Evolutionary conservation across 257 asterid genomes (phyloP), one percentile per base, ranked within the genome.

Genomic region (Forsythia viridissima): DNA sequence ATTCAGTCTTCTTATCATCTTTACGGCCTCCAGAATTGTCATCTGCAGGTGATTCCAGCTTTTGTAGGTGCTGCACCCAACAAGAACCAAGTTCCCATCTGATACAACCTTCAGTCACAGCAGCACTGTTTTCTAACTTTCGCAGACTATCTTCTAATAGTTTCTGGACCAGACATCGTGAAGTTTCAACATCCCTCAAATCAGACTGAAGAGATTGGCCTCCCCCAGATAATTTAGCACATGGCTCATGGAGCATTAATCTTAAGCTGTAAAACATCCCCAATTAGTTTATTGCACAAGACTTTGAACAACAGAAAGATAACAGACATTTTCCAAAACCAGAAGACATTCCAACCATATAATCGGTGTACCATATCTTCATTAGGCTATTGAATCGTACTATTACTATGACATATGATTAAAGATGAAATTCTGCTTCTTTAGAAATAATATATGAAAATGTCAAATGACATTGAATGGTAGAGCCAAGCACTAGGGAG

Each of bases 1-100:
- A 88, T 71, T 93, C 97, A 80, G 79, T 89, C 85, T 91, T 90
- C 24, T 80, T 84, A 74, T 80, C 90, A 79, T 84, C 92, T 76
- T 87, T 87, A 9, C 74, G 77, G 76, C 86, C 80, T 81, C 82
- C 86, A 80, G 96, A 76, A 79, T 70, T 82, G 77, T 77, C 82
- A 70, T 91, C 89, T 24, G 74, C 74, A 71, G 91, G 81, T 55
- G 86, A 73, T 82, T 93, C 97, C 88, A 89, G 92, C 93, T 93
- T 96, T 80, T 93, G 97, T 76, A 93, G 90, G 92, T 93, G 98
- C 90, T 93, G 98, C 85, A 93, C 89, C 99, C 97, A 96, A 82
- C 98, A 93, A 68, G 97, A 92, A 82, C 98, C 99, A 71, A 96
- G 97, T 88, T 96, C 99, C 98, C 98, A 96, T 89, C 99, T 89